phyloP scores from a whole-genome alignment of 495 filamentous ascomycete species.

The Aspergillus egyptiacus region DNA sequence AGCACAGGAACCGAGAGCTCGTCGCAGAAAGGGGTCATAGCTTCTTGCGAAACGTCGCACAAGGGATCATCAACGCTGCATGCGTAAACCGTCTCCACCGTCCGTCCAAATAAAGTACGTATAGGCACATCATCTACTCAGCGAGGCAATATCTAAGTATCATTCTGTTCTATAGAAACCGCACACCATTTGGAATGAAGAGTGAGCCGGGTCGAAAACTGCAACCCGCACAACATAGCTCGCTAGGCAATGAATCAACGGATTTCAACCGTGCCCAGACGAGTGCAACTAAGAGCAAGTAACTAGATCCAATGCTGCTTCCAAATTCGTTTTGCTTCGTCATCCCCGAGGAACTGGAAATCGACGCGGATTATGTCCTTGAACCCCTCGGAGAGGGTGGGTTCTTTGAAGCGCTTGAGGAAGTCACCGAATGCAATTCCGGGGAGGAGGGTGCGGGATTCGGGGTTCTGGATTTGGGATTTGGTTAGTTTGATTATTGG shows the following conservation, averaged over 20 bases:
- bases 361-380: constrained; percentile 65
- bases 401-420: constrained; percentile 61
- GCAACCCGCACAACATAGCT: no score
- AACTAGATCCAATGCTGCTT: constrained; percentile 58
- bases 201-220: no score
- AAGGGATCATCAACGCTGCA: constrained; percentile 2
- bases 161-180: no score
- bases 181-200: no score
- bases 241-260: no score
- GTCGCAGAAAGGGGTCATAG: constrained; percentile 1
- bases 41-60: background rate
- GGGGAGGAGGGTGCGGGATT: constrained; percentile 67
- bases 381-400: constrained; percentile 73
- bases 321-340: constrained; percentile 57
- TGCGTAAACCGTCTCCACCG: background rate
- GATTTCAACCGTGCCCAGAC: no score
- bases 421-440: constrained; percentile 75
- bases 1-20: background rate
- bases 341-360: constrained; percentile 59
- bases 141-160: no score
- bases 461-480: constrained; percentile 68
- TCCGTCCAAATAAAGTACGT: no score
- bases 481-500: background rate
- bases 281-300: no score
- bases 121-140: no score